These are phyloP conservation scores for Didymosphaeria variabile DNA, from an alignment of 2,329 filamentous ascomycete genomes.

Conservation along the genomic window DNA sequence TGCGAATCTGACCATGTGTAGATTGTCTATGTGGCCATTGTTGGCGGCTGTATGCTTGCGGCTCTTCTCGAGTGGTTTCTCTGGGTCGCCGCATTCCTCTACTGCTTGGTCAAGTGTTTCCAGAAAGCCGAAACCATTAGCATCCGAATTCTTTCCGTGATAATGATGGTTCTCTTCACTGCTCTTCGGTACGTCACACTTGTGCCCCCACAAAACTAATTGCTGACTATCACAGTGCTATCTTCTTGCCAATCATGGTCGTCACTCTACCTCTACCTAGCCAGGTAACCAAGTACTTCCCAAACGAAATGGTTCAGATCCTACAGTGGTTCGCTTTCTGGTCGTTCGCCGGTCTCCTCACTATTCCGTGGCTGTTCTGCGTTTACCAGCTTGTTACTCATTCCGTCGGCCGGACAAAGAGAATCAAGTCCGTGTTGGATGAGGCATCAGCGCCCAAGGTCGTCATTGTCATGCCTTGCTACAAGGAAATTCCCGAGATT, in stretches of 20 bases:
- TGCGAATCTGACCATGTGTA: conserved; percentile 52
- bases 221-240: conserved; percentile 63
- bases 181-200: conserved; percentile 69
- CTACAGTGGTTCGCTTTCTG: conserved; percentile 97
- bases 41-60: conserved; percentile 82
- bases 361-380: conserved; percentile 91
- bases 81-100: conserved; percentile 92
- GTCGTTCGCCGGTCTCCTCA: conserved; percentile 85
- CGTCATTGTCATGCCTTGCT: conserved; percentile 96
- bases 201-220: no score
- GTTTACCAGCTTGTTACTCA: conserved; percentile 91
- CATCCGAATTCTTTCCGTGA: conserved; percentile 77
- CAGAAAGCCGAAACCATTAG: conserved; percentile 90
- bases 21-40: conserved; percentile 85
- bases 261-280: conserved; percentile 86
- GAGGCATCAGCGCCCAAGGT: conserved; percentile 90
- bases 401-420: conserved; percentile 80
- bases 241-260: conserved; percentile 93
- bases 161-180: conserved; percentile 79
- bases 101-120: conserved; percentile 89
- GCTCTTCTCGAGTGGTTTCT: conserved; percentile 93
- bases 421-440: conserved; percentile 84
- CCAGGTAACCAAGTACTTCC: conserved; percentile 77
- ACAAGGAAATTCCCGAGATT: conserved; percentile 87
- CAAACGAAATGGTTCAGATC: conserved; percentile 70